These are phyloP conservation scores for Penicillium hesseltinei DNA, from an alignment of 2,329 filamentous ascomycete genomes.

Conservation along the genomic window DNA sequence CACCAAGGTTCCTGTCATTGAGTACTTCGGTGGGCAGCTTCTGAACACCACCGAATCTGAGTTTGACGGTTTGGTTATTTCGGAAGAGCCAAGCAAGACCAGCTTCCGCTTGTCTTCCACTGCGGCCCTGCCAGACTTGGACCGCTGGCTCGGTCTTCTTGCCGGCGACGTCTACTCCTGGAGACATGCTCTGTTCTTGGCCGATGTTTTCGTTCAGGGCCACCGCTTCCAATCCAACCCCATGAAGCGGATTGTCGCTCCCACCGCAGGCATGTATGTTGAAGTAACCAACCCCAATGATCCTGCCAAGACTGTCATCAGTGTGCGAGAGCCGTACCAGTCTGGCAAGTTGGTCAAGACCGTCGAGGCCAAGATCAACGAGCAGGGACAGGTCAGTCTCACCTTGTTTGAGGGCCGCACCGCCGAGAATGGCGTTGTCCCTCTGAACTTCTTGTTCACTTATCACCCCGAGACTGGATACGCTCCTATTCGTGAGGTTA, in stretches of 20 bases:
- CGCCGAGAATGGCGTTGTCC: constrained; percentile 75
- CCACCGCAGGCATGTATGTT: constrained; percentile 80
- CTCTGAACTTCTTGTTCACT: constrained; percentile 80
- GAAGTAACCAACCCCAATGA: constrained; percentile 83
- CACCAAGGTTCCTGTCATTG: constrained; percentile 74
- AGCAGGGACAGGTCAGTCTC: constrained; percentile 76
- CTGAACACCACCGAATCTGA: constrained; percentile 71
- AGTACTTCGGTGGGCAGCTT: constrained; percentile 91
- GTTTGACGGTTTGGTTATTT: constrained; percentile 80
- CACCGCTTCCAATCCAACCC: constrained; percentile 98
- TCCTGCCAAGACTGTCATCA: constrained; percentile 77
- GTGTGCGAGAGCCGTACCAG: constrained; percentile 80
- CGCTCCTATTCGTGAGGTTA: constrained; percentile 95
- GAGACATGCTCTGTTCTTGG: constrained; percentile 90
- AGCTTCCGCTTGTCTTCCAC: constrained; percentile 79
- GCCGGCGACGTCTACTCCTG: constrained; percentile 85
- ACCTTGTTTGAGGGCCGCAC: constrained; percentile 93
- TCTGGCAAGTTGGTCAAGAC: constrained; percentile 86
- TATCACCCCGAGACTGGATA: constrained; percentile 96
- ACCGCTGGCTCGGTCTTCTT: constrained; percentile 83
- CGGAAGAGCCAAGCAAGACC: constrained; percentile 74
- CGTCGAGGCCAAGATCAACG: constrained; percentile 75
- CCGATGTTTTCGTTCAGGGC: constrained; percentile 90
- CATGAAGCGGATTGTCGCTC: constrained; percentile 85
- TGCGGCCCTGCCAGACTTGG: constrained; percentile 70